Evolutionary conservation across 2,329 filamentous ascomycete genomes (phyloP).

Genomic region (Diaporthe citri): DNA sequence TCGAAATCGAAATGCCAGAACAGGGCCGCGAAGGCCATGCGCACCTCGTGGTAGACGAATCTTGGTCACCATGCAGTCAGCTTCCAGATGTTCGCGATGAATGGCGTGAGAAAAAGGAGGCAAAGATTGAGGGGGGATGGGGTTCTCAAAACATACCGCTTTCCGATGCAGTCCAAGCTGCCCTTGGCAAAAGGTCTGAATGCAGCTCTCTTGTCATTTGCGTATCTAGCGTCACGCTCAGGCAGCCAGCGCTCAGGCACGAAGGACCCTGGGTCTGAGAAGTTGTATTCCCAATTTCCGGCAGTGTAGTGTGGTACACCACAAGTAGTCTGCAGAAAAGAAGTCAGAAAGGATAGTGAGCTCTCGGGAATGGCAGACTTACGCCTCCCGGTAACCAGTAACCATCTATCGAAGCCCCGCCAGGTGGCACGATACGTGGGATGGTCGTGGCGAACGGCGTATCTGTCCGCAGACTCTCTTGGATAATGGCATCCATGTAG

Average conservation of each 20-base stretch:
- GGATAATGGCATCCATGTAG: neutral
- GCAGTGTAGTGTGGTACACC: neutral
- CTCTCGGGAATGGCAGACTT: neutral
- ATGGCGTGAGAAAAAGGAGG: neutral
- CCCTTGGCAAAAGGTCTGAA: neutral
- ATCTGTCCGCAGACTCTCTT: neutral
- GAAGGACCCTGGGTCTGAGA: neutral
- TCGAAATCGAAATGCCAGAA: neutral
- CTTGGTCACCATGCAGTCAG: neutral
- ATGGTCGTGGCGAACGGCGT: neutral
- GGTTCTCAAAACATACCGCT: neutral
- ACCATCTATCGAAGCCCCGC: neutral
- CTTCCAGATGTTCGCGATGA: neutral
- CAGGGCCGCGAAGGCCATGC: neutral
- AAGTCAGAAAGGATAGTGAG: neutral
- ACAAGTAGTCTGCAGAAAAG: neutral
- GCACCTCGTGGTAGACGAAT: neutral
- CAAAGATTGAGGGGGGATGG: neutral
- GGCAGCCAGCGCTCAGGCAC: neutral
- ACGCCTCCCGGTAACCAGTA: neutral
- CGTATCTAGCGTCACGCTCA: neutral
- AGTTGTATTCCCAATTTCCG: neutral
- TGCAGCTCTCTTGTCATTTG: neutral
- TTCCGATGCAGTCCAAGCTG: neutral
- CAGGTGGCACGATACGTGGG: neutral